Base-by-base conservation (phyloP, 2,329 filamentous ascomycete species). In the Ilyonectria destructans region DNA sequence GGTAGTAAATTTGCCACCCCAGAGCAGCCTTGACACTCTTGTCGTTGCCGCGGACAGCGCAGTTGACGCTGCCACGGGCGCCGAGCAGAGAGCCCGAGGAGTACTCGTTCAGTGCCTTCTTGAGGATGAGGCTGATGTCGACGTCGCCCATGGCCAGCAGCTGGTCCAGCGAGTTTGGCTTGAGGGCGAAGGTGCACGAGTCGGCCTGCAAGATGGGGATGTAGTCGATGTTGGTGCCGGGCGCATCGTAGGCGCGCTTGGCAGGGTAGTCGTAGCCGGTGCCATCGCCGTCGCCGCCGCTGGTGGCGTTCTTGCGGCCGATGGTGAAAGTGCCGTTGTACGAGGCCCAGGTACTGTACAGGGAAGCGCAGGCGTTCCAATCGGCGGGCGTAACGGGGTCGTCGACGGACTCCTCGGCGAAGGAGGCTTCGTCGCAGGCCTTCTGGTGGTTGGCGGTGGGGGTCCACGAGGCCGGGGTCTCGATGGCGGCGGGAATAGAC, bases 251-350 rank as follows among this genome's bases (percentile, higher is more conserved):
- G 17, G 26, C 52, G 35, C 62, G 58, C 52, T 58, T 57, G 29
- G 15, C 33, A 1, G 43, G 51, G 51, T 54, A 19, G 51, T 59
- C 56, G 37, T 60, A 60, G 31, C 19, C 45, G 29, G 56, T 9
- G n/a, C 37, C 26, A 26, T 33, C 19, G 21, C 12, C 31, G 29
- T 54, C n/a, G n/a, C 46, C 13, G 37, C 15, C 31, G 33, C 33
- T 15, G 33, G n/a, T 21, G 21, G 26, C 9, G 29, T 37, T 55
- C 7, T 33, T 57, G 56, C 49, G 45, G 4, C 69, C 64, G 58
- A 80, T 59, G 56, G 55, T 62, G 51, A 80, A 80, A 15, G 75
- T 79, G n/a, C 79, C 79, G 46, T 79, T 80, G 43, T 70, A 63
- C 13, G 67, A 67, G 3, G 71, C 70, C 74, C 78, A 80, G 2